These are phyloP conservation scores for Avena atlantica DNA, from an alignment of 176 grass and related monocot genomes.

Conservation along the genomic window DNA sequence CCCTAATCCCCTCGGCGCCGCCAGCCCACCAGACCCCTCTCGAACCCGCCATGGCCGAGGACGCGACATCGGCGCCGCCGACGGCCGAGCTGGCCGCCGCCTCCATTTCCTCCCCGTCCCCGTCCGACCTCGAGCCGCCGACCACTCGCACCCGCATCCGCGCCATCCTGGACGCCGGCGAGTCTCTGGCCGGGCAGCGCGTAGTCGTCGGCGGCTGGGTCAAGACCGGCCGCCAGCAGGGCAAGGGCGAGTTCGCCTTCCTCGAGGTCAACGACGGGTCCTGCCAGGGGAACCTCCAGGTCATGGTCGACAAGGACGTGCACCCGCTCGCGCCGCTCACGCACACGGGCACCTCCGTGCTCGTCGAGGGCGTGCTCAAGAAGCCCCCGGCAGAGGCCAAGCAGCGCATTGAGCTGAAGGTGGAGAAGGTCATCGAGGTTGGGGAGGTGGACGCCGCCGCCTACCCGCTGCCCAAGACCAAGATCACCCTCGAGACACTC, in stretches of 20 bases:
- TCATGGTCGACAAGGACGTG: conserved; percentile 62
- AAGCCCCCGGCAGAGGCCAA: conserved; percentile 73
- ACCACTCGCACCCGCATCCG: conserved; percentile 45
- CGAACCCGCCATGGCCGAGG: conserved; percentile 34
- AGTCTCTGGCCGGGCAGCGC: conserved; percentile 42
- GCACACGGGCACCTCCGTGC: conserved; percentile 78
- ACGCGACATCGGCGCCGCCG: conserved; percentile 19
- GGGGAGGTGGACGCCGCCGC: conserved; percentile 70
- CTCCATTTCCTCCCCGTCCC: background rate
- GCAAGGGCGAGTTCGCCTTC: conserved; percentile 71
- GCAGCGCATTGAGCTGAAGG: conserved; percentile 78
- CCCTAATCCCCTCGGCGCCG: conserved; percentile 31
- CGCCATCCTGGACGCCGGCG: conserved; percentile 43
- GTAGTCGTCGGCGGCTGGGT: conserved; percentile 86
- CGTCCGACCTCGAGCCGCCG: conserved; percentile 41
- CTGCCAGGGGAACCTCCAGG: conserved; percentile 81
- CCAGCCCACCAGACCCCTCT: background rate
- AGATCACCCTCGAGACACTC: conserved; percentile 79
- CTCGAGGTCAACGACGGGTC: conserved; percentile 95
- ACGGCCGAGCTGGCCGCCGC: conserved; percentile 42
- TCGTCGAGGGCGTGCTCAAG: conserved; percentile 85
- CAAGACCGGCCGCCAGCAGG: conserved; percentile 78
- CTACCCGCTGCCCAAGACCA: conserved; percentile 90
- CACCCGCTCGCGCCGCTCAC: conserved; percentile 67
- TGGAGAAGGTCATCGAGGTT: conserved; percentile 73